Evolutionary conservation across 495 filamentous ascomycete species (phyloP).

Genomic region (Cercophora sp.): DNA sequence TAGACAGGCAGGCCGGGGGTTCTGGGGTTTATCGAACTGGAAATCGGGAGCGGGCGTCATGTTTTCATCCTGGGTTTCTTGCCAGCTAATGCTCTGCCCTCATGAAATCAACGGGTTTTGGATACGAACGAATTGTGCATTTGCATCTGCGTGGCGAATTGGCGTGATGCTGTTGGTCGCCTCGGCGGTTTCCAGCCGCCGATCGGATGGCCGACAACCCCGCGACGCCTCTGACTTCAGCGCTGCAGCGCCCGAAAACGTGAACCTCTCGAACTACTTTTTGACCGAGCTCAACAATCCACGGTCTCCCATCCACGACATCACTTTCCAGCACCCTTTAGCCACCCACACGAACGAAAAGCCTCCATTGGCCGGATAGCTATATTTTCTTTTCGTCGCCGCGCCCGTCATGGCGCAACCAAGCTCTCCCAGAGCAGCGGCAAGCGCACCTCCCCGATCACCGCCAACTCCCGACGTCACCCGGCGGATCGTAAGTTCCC

Average conservation of each 20-base stretch:
- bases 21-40: background rate
- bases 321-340: no score
- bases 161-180: no score
- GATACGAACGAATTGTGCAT: no score
- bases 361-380: background rate
- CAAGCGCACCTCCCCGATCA: constrained; percentile 39
- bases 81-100: no score
- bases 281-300: no score
- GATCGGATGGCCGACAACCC: background rate
- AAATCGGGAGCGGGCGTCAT: background rate
- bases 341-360: background rate
- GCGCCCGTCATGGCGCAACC: constrained; percentile 43
- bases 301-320: no score
- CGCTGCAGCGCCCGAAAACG: no score
- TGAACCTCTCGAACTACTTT: no score
- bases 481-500: constrained; percentile 57
- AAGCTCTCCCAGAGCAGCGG: constrained; percentile 54
- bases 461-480: constrained; percentile 73
- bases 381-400: background rate
- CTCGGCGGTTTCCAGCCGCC: background rate
- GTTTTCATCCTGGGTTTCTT: background rate
- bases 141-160: no score
- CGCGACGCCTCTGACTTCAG: no score
- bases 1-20: no score
- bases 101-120: no score